Evolutionary conservation across 768 basidiomycete genomes (phyloP).

Genomic region (Kwoniella newhampshirensis): DNA sequence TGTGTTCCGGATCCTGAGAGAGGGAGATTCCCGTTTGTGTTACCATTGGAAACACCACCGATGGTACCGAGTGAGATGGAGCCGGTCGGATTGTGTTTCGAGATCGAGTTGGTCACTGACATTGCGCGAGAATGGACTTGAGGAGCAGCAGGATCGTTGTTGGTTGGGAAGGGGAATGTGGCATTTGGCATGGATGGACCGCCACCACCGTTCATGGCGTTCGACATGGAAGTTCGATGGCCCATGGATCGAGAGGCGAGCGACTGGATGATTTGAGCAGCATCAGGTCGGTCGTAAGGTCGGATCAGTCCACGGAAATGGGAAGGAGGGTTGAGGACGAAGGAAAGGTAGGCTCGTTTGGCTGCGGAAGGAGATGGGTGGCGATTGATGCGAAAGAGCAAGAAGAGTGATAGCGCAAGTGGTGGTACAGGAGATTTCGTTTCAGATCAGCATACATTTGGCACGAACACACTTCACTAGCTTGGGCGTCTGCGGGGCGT

Average conservation of each 20-base stretch:
- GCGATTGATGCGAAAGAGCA: background rate
- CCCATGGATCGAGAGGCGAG: conserved; percentile 53
- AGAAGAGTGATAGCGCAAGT: too few species aligned
- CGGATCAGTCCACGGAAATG: conserved; percentile 59
- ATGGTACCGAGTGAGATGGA: conserved; percentile 18
- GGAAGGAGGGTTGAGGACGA: conserved; percentile 74
- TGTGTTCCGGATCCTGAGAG: background rate
- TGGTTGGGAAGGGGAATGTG: conserved; percentile 17
- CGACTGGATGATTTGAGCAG: conserved; percentile 61
- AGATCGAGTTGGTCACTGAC: conserved; percentile 15
- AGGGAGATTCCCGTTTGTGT: conserved; percentile 6
- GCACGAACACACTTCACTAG: too few species aligned
- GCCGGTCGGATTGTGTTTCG: conserved; percentile 6
- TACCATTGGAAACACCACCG: background rate
- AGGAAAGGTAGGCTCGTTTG: conserved; percentile 90
- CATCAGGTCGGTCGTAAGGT: conserved; percentile 94
- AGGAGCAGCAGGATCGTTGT: conserved; percentile 14
- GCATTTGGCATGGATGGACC: background rate
- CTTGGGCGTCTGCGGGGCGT: background rate
- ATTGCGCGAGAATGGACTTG: conserved; percentile 20
- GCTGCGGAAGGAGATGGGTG: conserved; percentile 58
- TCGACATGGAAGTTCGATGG: conserved; percentile 37
- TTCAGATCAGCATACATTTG: conserved; percentile 3
- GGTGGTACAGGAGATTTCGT: too few species aligned
- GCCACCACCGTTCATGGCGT: conserved; percentile 10